Base-by-base conservation (phyloP, 371 early-diverging fungal genomes). In the Capniomyces stellatus region DNA sequence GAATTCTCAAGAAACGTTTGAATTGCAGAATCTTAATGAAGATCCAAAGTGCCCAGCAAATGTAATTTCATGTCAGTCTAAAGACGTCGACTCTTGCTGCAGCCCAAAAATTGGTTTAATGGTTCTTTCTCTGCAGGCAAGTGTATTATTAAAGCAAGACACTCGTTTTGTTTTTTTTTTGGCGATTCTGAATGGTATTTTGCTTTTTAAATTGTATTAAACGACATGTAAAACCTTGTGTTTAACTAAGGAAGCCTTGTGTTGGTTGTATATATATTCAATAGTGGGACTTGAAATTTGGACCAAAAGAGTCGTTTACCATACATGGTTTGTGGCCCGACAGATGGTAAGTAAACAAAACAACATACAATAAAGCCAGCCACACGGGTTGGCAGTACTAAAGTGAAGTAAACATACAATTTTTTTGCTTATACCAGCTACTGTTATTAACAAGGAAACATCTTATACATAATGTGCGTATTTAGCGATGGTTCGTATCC, bases 281-380 rank as follows among this genome's bases (percentile, higher is more conserved):
- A 31, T 35, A 69, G 54, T 77, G 78, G 78, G 67, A 71, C 52
- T 29, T 60, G 0, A 64, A 69, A 40, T 65, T 61, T 44, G 79
- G 79, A n/a, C 75, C 76, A 15, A 30, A 52, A 22, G 60, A 76
- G 39, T 61, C 67, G 46, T 76, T 75, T 52, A 79, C 79, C n/a
- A 61, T 83, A 23, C 86, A 86, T 56, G 88, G 88, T 8, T 65
- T 87, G 48, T 85, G 88, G 88, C 85, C 89, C 12, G 84, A 69
- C 52, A 66, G 61, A 0, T 69, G 69, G 51, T 50, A 50, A 50
- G 35, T 43, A 50, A 19, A 10, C 27, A 19, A 12, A n/a, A 12
- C n/a, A n/a, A n/a, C n/a, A n/a, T n/a, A n/a, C n/a, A n/a, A n/a
- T n/a, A n/a, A n/a, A n/a, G n/a, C n/a, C 19, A 50, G 51, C n/a